A percentile compares a stretch with the other conserved stretches of the same genome.
Conservation (phyloP, 2,329 filamentous ascomycete species). For the Neonectria magnoliae region DNA sequence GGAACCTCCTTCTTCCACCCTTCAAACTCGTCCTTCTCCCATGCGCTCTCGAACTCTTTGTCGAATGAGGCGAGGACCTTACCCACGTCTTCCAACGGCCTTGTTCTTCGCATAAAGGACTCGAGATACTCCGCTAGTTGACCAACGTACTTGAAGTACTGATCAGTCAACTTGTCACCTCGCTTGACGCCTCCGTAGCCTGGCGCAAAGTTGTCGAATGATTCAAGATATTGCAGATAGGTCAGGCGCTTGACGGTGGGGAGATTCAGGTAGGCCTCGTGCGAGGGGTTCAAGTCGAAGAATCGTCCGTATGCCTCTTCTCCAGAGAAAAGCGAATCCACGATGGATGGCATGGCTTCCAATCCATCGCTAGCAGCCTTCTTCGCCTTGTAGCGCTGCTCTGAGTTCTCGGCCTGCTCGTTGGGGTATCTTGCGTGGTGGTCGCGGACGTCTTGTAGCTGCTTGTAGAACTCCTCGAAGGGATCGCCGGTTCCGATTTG, state of each 20-base stretch:
- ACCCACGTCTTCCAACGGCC: slow-evolving; percentile 86
- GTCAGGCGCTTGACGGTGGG: slow-evolving; percentile 84
- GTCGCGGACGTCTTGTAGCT: slow-evolving; percentile 81
- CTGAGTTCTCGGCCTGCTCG: slow-evolving; percentile 93
- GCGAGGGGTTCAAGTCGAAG: slow-evolving; percentile 84
- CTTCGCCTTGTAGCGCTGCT: slow-evolving; percentile 84
- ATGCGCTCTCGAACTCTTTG: slow-evolving; percentile 83
- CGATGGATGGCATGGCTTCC: slow-evolving; percentile 70
- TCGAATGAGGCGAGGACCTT: slow-evolving; percentile 81
- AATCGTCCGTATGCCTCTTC: slow-evolving; percentile 95
- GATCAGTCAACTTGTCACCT: slow-evolving; percentile 87
- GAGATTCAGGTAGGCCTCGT: slow-evolving; percentile 91
- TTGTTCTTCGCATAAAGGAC: slow-evolving; percentile 83
- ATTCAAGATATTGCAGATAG: slow-evolving; percentile 92
- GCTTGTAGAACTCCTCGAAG: slow-evolving; percentile 91
- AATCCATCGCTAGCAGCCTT: slow-evolving; percentile 69
- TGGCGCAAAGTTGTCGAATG: slow-evolving; percentile 86
- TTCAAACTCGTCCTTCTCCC: slow-evolving; percentile 81
- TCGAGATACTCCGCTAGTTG: slow-evolving; percentile 86
- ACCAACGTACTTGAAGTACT: slow-evolving; percentile 90
- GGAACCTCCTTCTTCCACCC: slow-evolving; percentile 76
- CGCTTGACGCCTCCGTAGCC: slow-evolving; percentile 80
- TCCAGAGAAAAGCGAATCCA: slow-evolving; percentile 93
- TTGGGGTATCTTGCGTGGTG: slow-evolving; percentile 94
- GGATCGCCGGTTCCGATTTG: slow-evolving; percentile 85